phyloP scores from a whole-genome alignment of 2,329 filamentous ascomycete species.

The Trichoderma sp. region DNA sequence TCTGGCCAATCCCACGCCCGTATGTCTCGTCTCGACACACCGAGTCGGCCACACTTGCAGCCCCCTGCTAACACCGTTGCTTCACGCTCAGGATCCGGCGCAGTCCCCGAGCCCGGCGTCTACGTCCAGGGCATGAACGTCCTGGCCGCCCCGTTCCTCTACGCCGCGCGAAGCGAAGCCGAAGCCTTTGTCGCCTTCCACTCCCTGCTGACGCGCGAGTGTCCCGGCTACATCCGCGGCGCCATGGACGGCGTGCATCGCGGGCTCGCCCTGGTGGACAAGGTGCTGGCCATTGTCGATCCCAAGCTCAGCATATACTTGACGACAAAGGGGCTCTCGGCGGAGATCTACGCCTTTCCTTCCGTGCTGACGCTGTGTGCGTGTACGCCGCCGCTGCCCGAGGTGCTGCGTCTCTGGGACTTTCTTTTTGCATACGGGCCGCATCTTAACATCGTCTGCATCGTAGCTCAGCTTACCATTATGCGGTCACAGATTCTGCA shows the following conservation, averaged over 20 bases:
- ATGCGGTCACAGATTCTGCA: conserved; percentile 80
- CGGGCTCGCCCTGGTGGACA: conserved; percentile 86
- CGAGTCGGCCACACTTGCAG: neutral
- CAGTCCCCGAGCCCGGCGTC: conserved; percentile 65
- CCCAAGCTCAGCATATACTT: conserved; percentile 81
- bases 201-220: conserved; percentile 80
- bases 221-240: conserved; percentile 88
- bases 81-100: conserved; percentile 55
- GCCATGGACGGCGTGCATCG: conserved; percentile 97
- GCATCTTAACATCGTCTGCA: conserved; percentile 92
- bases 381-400: conserved; percentile 89
- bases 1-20: conserved; percentile 40
- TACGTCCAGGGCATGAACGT: conserved; percentile 99
- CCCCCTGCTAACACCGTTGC: conserved; percentile 25
- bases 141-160: conserved; percentile 89
- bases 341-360: conserved; percentile 94
- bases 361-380: conserved; percentile 92
- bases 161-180: conserved; percentile 88
- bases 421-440: conserved; percentile 95
- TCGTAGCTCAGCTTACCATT: conserved; percentile 89
- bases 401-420: conserved; percentile 92
- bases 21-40: conserved; percentile 28
- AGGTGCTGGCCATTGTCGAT: conserved; percentile 87
- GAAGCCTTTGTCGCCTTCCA: conserved; percentile 93
- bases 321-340: conserved; percentile 80